A percentile compares a stretch with the other conserved stretches of the same genome.
Evolutionary conservation across 1,284 basidiomycete genomes (phyloP).

Genomic region (Marasmius sp.): DNA sequence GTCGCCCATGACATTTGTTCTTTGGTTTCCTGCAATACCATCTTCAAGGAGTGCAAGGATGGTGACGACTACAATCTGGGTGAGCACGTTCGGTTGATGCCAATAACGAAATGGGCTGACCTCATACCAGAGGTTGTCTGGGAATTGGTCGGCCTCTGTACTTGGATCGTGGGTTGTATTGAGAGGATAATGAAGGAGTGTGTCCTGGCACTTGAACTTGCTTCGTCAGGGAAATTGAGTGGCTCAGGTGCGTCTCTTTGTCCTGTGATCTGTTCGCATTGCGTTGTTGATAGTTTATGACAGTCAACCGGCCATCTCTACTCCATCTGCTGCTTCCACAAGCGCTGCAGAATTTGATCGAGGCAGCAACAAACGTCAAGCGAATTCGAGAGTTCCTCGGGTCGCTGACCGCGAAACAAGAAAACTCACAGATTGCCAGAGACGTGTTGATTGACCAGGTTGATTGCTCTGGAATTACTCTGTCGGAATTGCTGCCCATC

Average conservation of each 20-base stretch:
- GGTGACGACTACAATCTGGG: conserved; percentile 55
- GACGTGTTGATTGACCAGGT: conserved; percentile 61
- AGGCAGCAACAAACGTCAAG: conserved; percentile 54
- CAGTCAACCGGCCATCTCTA: conserved; percentile 36
- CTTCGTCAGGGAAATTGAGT: conserved; percentile 12
- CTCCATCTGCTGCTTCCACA: conserved; percentile 63
- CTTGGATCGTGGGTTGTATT: conserved; percentile 60
- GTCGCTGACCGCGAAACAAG: conserved; percentile 50
- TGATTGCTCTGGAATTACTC: conserved; percentile 60
- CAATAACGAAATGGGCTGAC: conserved; percentile 2
- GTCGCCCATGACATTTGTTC: conserved; percentile 65
- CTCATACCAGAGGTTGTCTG: conserved; percentile 57
- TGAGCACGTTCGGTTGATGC: not conserved
- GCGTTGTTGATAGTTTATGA: conserved; percentile 3
- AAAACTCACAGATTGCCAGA: conserved; percentile 62
- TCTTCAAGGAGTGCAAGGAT: conserved; percentile 69
- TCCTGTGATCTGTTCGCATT: conserved; percentile 1
- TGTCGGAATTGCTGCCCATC: conserved; percentile 47
- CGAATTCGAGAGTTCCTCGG: conserved; percentile 53
- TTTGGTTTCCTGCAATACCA: conserved; percentile 53
- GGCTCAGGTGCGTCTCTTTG: not conserved
- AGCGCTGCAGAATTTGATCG: conserved; percentile 48
- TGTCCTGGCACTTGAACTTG: conserved; percentile 41
- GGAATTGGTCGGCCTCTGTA: conserved; percentile 61
- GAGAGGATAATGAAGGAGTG: conserved; percentile 66